A percentile compares a stretch with the other conserved stretches of the same genome.
These are phyloP conservation scores for Beauveria sp. DNA, from an alignment of 2,329 filamentous ascomycete genomes.

Conservation along the genomic window DNA sequence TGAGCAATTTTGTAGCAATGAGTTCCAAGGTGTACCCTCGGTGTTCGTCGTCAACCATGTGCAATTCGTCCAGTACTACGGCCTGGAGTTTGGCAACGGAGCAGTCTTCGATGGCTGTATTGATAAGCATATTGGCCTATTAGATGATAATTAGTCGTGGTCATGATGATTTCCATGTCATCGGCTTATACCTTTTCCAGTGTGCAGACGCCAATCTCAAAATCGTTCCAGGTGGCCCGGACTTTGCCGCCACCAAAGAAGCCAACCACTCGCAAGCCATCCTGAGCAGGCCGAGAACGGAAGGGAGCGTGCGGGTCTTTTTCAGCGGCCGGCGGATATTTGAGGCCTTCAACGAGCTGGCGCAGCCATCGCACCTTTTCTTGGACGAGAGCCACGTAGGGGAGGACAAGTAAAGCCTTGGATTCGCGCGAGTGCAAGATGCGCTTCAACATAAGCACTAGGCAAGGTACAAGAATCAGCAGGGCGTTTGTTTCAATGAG, in stretches of 20 bases:
- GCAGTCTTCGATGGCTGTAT: conserved; percentile 64
- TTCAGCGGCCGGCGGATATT: conserved; percentile 28
- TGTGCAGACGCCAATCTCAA: conserved; percentile 72
- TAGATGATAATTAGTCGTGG: not conserved
- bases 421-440: conserved; percentile 54
- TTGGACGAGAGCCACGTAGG: conserved; percentile 72
- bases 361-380: conserved; percentile 72
- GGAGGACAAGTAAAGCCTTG: conserved; percentile 66
- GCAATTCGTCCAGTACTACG: conserved; percentile 70
- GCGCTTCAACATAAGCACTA: conserved; percentile 63
- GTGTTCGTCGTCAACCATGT: conserved; percentile 72
- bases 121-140: conserved; percentile 67
- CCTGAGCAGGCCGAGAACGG: conserved; percentile 48
- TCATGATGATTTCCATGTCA: not conserved
- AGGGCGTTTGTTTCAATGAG: conserved; percentile 13
- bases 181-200: conserved; percentile 55
- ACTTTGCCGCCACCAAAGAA: conserved; percentile 69
- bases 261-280: conserved; percentile 57
- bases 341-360: conserved; percentile 54
- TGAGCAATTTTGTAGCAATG: conserved; percentile 65
- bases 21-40: conserved; percentile 70
- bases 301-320: conserved; percentile 36
- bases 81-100: conserved; percentile 55
- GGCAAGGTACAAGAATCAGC: not conserved
- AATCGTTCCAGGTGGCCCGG: conserved; percentile 60